phyloP scores from a whole-genome alignment of 345 rosid species.

The Geranium brycei region DNA sequence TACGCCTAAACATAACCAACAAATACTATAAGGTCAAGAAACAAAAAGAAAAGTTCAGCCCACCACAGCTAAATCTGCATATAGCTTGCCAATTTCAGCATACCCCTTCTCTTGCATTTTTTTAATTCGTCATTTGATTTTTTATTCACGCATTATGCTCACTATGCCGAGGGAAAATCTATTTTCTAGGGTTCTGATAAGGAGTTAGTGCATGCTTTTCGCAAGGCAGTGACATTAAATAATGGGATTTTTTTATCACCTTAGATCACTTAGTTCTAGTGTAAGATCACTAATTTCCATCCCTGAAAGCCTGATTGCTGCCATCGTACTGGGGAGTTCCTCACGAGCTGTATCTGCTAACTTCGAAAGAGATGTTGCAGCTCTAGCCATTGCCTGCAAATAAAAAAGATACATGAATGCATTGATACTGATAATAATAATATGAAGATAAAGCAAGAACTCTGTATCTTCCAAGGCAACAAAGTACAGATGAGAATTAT shows the following conservation, averaged over 20 bases:
- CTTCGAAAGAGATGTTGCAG: conserved; percentile 79
- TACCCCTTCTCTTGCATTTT: neutral
- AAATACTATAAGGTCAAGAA: neutral
- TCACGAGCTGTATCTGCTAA: conserved; percentile 84
- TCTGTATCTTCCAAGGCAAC: neutral
- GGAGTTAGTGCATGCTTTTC: neutral
- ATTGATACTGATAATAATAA: neutral
- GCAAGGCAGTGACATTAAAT: neutral
- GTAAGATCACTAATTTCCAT: conserved; percentile 99
- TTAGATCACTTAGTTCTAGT: conserved; percentile 73
- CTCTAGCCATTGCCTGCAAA: conserved; percentile 66
- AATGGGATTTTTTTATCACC: conserved; percentile 27
- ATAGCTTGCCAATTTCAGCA: neutral
- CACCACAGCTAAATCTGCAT: neutral
- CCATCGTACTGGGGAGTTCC: conserved; percentile 91
- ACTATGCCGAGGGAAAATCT: neutral
- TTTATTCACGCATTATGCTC: neutral
- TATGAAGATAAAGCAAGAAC: neutral
- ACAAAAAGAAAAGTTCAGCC: neutral
- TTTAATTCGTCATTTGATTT: neutral
- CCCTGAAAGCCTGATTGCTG: conserved; percentile 83
- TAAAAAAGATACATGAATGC: neutral
- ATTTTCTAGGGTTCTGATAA: neutral
- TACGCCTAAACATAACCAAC: too few species aligned
- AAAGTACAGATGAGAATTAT: neutral